Evolutionary conservation across 176 grass and related monocot species (phyloP).

Genomic region (Puccinellia tenuiflora): DNA sequence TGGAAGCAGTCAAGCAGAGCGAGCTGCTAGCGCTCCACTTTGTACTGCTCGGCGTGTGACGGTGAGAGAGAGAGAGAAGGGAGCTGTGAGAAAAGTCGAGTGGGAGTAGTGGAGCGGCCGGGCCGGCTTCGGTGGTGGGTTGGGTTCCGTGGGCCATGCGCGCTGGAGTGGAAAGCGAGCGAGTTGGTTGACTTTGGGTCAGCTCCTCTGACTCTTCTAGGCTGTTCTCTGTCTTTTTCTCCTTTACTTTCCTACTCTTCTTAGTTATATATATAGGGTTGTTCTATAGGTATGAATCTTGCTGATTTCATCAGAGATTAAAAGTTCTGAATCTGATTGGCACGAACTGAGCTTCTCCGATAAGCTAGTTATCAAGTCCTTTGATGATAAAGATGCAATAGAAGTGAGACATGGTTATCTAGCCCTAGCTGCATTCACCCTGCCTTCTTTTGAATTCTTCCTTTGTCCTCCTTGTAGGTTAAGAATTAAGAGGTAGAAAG

Average conservation of each 20-base stretch:
- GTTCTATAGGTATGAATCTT: background rate
- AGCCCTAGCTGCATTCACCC: background rate
- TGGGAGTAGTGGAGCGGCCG: conserved; percentile 6
- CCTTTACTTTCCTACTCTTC: background rate
- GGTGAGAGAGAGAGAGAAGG: background rate
- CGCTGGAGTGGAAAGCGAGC: background rate
- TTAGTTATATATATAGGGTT: too few relatives aligned
- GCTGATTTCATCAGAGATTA: too few relatives aligned
- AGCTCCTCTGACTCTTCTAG: background rate
- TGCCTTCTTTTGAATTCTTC: background rate
- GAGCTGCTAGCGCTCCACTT: too few relatives aligned
- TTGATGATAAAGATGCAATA: background rate
- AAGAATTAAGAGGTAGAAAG: too few relatives aligned
- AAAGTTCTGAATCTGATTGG: background rate
- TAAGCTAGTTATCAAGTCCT: background rate
- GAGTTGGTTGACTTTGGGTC: background rate
- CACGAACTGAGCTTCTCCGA: background rate
- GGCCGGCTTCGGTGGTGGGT: conserved; percentile 23
- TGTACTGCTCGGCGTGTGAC: conserved; percentile 10
- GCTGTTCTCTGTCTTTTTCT: background rate
- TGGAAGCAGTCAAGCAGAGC: too few relatives aligned
- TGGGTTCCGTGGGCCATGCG: conserved; percentile 25
- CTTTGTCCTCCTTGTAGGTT: background rate
- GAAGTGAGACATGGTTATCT: background rate
- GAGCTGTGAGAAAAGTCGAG: background rate